Evolutionary conservation across 495 filamentous ascomycete species (phyloP).

Genomic region (Aspergillus sclerotiicarbonarius): DNA sequence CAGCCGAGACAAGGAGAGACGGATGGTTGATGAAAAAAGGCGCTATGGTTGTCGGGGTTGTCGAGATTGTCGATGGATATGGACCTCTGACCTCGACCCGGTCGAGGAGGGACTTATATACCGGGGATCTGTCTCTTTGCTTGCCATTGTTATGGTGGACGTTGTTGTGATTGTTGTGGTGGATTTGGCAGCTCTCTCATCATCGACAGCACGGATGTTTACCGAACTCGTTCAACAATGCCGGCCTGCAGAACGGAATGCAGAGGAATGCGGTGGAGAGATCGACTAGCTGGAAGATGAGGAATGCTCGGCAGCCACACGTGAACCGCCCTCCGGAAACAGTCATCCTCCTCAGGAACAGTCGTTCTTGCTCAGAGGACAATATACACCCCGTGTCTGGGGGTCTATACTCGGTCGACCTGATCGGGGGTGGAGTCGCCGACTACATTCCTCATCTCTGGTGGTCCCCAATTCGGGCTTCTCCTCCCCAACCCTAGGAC

Average conservation of each 20-base stretch:
- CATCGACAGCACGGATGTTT: background rate
- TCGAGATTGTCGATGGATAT: background rate
- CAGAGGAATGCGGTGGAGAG: background rate
- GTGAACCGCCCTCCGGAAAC: background rate
- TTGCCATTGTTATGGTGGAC: background rate
- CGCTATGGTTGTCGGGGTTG: background rate
- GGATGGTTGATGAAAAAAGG: background rate
- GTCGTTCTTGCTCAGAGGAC: no score
- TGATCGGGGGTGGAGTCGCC: no score
- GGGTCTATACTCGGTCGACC: no score
- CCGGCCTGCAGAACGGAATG: background rate
- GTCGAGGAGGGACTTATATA: background rate
- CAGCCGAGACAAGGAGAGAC: background rate
- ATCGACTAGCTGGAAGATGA: background rate
- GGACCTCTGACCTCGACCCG: background rate
- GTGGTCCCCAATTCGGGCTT: no score
- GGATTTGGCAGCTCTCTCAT: background rate
- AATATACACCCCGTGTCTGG: no score
- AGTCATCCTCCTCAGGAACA: no score
- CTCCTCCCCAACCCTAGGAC: no score
- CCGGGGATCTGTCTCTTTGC: background rate
- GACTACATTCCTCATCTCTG: no score
- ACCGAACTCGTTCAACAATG: background rate
- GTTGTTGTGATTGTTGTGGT: background rate
- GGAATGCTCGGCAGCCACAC: background rate